A percentile compares a stretch with the other conserved stretches of the same genome.
phyloP scores from a whole-genome alignment of 2,329 filamentous ascomycete species.

The Xylaria sp. region DNA sequence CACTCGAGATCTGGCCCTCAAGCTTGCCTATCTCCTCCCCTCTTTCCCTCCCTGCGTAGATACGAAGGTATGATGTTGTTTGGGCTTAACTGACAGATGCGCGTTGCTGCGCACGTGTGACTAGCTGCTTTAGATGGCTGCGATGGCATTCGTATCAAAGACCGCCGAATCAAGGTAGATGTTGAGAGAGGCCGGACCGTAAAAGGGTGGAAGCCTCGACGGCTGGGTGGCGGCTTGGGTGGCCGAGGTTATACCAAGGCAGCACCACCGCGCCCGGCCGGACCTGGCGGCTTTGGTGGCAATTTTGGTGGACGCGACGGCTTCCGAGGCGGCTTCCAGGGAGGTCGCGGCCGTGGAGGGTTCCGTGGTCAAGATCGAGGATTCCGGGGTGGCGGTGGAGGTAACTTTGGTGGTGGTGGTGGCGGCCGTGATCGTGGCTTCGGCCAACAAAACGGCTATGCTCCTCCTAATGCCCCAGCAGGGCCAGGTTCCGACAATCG shows the following conservation, averaged over 20 bases:
- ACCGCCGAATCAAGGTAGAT: slow-evolving; percentile 91
- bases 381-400: slow-evolving; percentile 24
- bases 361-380: slow-evolving; percentile 56
- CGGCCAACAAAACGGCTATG: slow-evolving; percentile 60
- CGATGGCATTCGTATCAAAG: slow-evolving; percentile 93
- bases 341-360: slow-evolving; percentile 61
- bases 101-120: slow-evolving; percentile 67
- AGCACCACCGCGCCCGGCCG: slow-evolving; percentile 75
- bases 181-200: slow-evolving; percentile 96
- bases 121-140: slow-evolving; percentile 88
- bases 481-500: slow-evolving; percentile 62
- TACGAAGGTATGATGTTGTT: slow-evolving; percentile 61
- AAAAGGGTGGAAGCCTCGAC: slow-evolving; percentile 90
- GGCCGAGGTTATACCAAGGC: slow-evolving; percentile 93
- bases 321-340: slow-evolving; percentile 64
- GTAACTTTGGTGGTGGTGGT: slow-evolving; percentile 57
- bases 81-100: slow-evolving; percentile 76
- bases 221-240: slow-evolving; percentile 91
- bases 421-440: slow-evolving; percentile 60
- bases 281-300: slow-evolving; percentile 69
- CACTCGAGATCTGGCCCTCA: slow-evolving; percentile 67
- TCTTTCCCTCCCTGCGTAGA: slow-evolving; percentile 31
- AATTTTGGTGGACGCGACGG: slow-evolving; percentile 68
- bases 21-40: slow-evolving; percentile 63
- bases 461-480: slow-evolving; percentile 70